A percentile compares a stretch with the other conserved stretches of the same genome.
These are phyloP conservation scores for Saccharata proteae DNA, from an alignment of 2,329 filamentous ascomycete genomes.

Conservation along the genomic window DNA sequence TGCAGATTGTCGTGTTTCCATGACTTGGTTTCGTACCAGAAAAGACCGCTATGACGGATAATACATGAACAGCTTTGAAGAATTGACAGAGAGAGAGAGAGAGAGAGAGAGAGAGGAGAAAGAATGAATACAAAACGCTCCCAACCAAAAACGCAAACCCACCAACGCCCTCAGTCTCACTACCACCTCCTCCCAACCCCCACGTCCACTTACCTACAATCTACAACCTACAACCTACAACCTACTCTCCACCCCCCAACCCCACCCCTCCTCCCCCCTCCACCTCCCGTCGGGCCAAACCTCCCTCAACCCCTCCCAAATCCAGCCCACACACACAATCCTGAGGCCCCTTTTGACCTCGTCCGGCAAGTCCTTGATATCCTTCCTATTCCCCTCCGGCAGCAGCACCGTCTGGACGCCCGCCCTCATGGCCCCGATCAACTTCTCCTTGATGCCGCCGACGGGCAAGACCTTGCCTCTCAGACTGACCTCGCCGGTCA, in stretches of 20 bases:
- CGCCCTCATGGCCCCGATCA: slow-evolving; percentile 84
- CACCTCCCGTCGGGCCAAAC: slow-evolving; percentile 88
- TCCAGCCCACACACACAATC: slow-evolving; percentile 84
- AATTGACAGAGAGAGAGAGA: background rate
- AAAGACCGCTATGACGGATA: too few species aligned
- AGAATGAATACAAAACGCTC: background rate
- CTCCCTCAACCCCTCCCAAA: slow-evolving; percentile 83
- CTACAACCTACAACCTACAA: slow-evolving; percentile 39
- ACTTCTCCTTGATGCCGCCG: slow-evolving; percentile 96
- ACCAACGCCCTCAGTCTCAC: slow-evolving; percentile 3
- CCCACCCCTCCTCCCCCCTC: slow-evolving; percentile 59
- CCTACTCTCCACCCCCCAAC: slow-evolving; percentile 59
- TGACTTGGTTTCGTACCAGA: too few species aligned
- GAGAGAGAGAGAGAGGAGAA: background rate
- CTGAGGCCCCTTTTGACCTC: slow-evolving; percentile 80
- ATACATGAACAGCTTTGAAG: too few species aligned
- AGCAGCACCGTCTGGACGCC: slow-evolving; percentile 91
- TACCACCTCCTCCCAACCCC: slow-evolving; percentile 2
- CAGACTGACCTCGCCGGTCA: slow-evolving; percentile 75
- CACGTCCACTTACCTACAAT: slow-evolving; percentile 2
- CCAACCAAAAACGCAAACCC: slow-evolving; percentile 4
- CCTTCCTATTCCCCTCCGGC: slow-evolving; percentile 80
- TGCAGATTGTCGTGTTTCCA: too few species aligned
- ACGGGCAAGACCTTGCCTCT: slow-evolving; percentile 86
- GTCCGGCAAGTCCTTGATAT: slow-evolving; percentile 76